Percentiles rank a stretch among this genome's conserved stretches.
Evolutionary conservation across 1,284 basidiomycete species (phyloP).

Genomic region (Fomitopsis betulina): DNA sequence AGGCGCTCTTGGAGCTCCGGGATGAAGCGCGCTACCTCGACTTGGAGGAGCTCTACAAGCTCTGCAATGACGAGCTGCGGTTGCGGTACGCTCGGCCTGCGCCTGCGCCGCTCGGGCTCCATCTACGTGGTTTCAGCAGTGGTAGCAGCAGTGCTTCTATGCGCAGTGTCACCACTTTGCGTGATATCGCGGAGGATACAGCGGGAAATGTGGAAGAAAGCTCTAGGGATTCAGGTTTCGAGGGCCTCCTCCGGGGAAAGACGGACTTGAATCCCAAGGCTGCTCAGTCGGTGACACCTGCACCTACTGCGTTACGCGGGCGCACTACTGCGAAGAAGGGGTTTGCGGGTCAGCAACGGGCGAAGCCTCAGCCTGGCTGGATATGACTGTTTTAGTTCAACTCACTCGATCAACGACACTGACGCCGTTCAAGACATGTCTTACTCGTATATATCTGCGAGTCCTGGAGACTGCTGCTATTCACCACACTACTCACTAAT

Average conservation of each 20-base stretch:
- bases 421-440: not conserved
- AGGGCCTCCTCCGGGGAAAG: slow-evolving; percentile 13
- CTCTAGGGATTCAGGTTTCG: slow-evolving; percentile 21
- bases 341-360: slow-evolving; percentile 13
- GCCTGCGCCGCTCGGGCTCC: slow-evolving; percentile 17
- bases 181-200: slow-evolving; percentile 21
- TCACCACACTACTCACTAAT: not conserved
- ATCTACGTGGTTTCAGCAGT: slow-evolving; percentile 24
- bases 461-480: not conserved
- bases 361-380: slow-evolving; percentile 22
- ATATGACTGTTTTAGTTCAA: slow-evolving; percentile 13
- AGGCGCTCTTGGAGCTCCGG: slow-evolving; percentile 63
- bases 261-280: slow-evolving; percentile 9
- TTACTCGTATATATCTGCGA: slow-evolving; percentile 1
- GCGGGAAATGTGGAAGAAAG: slow-evolving; percentile 4
- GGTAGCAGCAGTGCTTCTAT: slow-evolving; percentile 24
- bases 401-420: not conserved
- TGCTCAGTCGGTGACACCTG: slow-evolving; percentile 2
- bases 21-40: slow-evolving; percentile 72
- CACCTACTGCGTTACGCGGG: slow-evolving; percentile 13
- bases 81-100: slow-evolving; percentile 24
- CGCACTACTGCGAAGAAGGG: slow-evolving; percentile 16
- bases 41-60: slow-evolving; percentile 51
- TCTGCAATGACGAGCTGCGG: slow-evolving; percentile 65
- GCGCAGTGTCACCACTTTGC: slow-evolving; percentile 29